Evolutionary conservation across 345 rosid genomes (phyloP), one percentile per base, ranked within the genome.

Genomic region (Gossypium ekmanianum): DNA sequence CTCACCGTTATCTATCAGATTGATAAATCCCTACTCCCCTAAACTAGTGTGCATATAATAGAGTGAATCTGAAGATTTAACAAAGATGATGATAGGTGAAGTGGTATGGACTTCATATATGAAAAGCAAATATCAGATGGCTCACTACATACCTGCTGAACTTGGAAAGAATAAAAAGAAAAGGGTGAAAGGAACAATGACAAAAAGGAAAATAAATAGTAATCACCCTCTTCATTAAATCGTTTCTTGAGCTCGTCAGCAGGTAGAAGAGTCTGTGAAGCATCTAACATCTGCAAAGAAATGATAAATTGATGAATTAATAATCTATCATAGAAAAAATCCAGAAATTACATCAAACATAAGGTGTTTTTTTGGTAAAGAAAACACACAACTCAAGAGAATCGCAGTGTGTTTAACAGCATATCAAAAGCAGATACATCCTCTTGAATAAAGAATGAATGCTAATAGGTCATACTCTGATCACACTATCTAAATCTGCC

Each of bases 191-290:
- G 12, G 47, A 48, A 57, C 27, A 54, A 29, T 26, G 58, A 72
- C 1, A 77, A 9, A 66, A 58, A 76, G 59, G 41, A 66, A 63
- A 45, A 74, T 24, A 65, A 65, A 57, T 10, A 57, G 54, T 72
- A 47, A 75, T 75, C 73, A 93, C 99, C 98, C 83, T 85, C 98
- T 81, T 90, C 85, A 59, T 90, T 93, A 85, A 90, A 89, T 77
- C 84, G 83, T 86, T 93, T 88, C 84, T 86, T 90, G 47, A 96
- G 91, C 81, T 92, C 94, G 1, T 90, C 97, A 9, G 86, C 83
- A 7, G 93, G 94, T 83, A 93, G 79, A 44, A 96, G 88, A 50
- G 91, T 81, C 79, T 92, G 91, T 8, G 92, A 89, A 81, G 90
- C 85, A 87, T 92, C 98, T 79, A 93, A 75, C 92, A 93, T 72